Evolutionary conservation across 139 green algal genomes (phyloP).

Genomic region (Coelastrella sp.): DNA sequence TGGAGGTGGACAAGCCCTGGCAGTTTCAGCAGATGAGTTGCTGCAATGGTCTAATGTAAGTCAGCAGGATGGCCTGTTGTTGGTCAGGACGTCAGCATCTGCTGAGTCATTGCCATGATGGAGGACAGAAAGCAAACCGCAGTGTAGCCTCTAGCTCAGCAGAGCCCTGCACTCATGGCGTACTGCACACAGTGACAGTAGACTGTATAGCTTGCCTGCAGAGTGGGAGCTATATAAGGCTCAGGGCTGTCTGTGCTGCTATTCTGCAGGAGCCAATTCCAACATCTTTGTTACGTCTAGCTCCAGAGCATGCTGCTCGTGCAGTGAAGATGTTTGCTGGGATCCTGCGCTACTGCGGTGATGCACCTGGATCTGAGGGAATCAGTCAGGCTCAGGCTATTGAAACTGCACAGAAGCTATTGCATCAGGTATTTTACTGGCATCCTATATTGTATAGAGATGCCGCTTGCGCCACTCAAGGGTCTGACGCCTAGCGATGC

Average conservation of each 20-base stretch:
- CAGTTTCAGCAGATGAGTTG: conserved; percentile 72
- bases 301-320: conserved; percentile 76
- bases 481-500: too few relatives aligned
- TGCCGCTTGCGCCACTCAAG: too few relatives aligned
- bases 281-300: conserved; percentile 89
- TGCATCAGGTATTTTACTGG: conserved; percentile 74
- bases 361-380: conserved; percentile 43
- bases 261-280: conserved; percentile 85
- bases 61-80: not conserved
- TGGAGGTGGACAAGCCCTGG: not conserved
- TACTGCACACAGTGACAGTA: too few relatives aligned
- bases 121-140: too few relatives aligned
- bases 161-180: too few relatives aligned
- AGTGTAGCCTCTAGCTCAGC: too few relatives aligned
- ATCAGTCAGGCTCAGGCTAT: conserved; percentile 52
- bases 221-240: too few relatives aligned
- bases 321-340: conserved; percentile 93
- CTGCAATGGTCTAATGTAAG: conserved; percentile 74
- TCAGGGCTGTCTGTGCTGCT: too few relatives aligned
- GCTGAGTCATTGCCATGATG: too few relatives aligned
- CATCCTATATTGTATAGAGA: too few relatives aligned
- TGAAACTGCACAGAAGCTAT: conserved; percentile 91
- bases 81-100: too few relatives aligned
- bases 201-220: too few relatives aligned
- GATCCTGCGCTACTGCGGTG: conserved; percentile 46